Conservation (phyloP, 192 early-diverging fungal genomes). For the Umbelopsis sp. region DNA sequence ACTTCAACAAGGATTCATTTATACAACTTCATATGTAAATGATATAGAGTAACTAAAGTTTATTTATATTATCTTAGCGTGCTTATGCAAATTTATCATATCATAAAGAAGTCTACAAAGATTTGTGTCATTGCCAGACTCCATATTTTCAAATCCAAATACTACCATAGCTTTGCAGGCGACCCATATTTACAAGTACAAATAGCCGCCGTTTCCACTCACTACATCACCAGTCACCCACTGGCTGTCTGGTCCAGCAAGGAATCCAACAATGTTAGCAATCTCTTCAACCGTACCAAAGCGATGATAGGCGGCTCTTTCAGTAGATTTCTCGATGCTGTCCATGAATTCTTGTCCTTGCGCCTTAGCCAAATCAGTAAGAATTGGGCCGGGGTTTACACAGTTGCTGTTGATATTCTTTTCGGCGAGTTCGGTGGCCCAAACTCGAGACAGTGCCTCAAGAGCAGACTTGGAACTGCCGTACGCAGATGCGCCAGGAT, state of each 20-base stretch:
- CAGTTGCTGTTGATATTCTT: constrained; percentile 73
- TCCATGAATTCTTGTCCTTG: background rate
- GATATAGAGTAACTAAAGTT: too few relatives aligned
- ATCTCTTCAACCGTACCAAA: background rate
- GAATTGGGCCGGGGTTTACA: constrained; percentile 81
- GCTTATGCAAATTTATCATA: too few relatives aligned
- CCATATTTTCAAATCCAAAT: too few relatives aligned
- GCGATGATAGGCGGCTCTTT: background rate
- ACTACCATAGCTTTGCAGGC: too few relatives aligned
- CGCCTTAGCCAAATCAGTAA: constrained; percentile 65
- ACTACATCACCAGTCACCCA: constrained; percentile 3
- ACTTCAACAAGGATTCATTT: too few relatives aligned
- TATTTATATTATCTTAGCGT: too few relatives aligned
- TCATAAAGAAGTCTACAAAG: too few relatives aligned
- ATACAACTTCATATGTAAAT: too few relatives aligned
- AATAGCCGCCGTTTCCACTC: background rate
- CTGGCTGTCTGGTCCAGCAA: constrained; percentile 1
- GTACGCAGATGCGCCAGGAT: constrained; percentile 8
- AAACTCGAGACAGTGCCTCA: constrained; percentile 16
- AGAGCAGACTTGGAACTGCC: constrained; percentile 18
- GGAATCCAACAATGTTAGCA: background rate
- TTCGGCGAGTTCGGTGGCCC: constrained; percentile 74
- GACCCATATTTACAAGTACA: too few relatives aligned
- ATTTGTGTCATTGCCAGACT: too few relatives aligned
- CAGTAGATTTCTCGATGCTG: background rate